Base-by-base conservation (phyloP, 345 rosid genomes). In the Euphorbia pulcherrima region DNA sequence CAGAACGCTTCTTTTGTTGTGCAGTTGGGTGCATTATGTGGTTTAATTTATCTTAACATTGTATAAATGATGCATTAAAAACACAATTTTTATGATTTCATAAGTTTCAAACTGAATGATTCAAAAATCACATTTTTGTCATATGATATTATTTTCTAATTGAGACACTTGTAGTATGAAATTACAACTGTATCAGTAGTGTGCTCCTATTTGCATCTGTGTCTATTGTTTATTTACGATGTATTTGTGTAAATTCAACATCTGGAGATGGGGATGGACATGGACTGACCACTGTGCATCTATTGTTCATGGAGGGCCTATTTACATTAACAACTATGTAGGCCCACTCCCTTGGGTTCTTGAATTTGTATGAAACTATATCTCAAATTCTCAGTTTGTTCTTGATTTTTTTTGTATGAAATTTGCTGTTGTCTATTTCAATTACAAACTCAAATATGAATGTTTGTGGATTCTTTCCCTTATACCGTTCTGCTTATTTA, bases 261-360 rank as follows among this genome's bases (percentile, higher is more conserved):
- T 16, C 17, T 23, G 53, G 17, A 30, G 62, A n/a, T n/a, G n/a
- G 27, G 16, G 53, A 41, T 13, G 37, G 65, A n/a, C 35, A 26
- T 13, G 52, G 23, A 39, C 24, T 26, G 21, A 18, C 16, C 24
- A 52, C n/a, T n/a, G 54, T 28, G 71, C n/a, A 69, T 67, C 75
- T 24, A 62, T 79, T 23, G 79, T 83, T 9, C 75, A 79, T 17
- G 92, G 92, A 1, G 90, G 92, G 0, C 88, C 90, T 23, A 72
- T 88, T 59, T 88, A 75, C 68, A 17, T 70, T 33, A 77, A 80
- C 18, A 82, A 82, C 58, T 74, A 76, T 67, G 73, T 84, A 3
- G 75, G 88, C 18, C 80, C 82, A 51, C 76, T 83, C 62, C 78
- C 85, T 40, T 73, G 70, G 13, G 82, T 82, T 60, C 82, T 80